Conservation (phyloP, 1,284 basidiomycete genomes). For the Apiotrichum montevideense region DNA sequence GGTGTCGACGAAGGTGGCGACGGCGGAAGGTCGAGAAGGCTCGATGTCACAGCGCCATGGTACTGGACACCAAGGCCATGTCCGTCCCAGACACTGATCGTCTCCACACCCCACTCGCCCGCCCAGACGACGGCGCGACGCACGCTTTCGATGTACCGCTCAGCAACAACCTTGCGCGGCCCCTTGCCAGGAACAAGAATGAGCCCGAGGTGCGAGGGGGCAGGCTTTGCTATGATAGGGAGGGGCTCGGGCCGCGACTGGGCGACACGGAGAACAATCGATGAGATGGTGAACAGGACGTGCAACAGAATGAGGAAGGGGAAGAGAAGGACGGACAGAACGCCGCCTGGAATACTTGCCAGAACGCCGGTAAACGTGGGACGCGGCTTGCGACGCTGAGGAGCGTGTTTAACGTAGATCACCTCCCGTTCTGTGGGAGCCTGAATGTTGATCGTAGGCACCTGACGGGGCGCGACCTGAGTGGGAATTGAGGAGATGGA, state of each 20-base stretch:
- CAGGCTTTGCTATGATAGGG: conserved; percentile 9
- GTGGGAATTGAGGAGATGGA: not conserved
- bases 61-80: conserved; percentile 9
- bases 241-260: conserved; percentile 13
- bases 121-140: conserved; percentile 27
- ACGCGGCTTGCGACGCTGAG: not conserved
- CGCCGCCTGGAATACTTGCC: not conserved
- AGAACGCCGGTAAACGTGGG: not conserved
- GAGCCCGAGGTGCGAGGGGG: conserved; percentile 20
- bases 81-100: conserved; percentile 32
- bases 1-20: conserved; percentile 10
- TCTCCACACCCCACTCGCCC: conserved; percentile 24
- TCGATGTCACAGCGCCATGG: conserved; percentile 7
- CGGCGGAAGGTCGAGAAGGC: conserved; percentile 15
- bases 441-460: not conserved
- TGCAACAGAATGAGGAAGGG: conserved; percentile 34
- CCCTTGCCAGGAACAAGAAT: conserved; percentile 15
- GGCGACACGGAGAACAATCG: conserved; percentile 29
- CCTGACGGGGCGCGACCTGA: not conserved
- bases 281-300: conserved; percentile 29
- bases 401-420: conserved; percentile 2
- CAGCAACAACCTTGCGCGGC: conserved; percentile 1
- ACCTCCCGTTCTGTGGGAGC: not conserved
- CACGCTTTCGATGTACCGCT: conserved; percentile 24
- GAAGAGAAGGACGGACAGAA: conserved; percentile 12